Evolutionary conservation across 306 rosid genomes (phyloP), one percentile per base, ranked within the genome.

Genomic region (Castanopsis chinensis): DNA sequence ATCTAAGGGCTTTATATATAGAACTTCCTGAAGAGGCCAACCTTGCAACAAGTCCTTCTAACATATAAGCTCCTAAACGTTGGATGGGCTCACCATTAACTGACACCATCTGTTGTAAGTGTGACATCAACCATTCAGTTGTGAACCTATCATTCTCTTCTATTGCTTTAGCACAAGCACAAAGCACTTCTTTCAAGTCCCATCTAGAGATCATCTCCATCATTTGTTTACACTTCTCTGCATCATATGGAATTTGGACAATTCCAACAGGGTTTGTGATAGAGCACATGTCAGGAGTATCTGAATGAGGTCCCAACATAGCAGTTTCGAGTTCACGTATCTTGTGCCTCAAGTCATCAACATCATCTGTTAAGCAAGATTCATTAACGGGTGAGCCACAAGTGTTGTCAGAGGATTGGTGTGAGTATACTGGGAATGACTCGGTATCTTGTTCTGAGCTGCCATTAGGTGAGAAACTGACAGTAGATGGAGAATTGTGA

Each of bases 31-130:
- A 87, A 81, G 88, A 91, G 73, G 93, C 90, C 65, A 90, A 21
- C 87, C 89, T 90, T 54, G 99, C 97, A 76, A 94, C 89, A 55
- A 94, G 95, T 43, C 94, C 97, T 82, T 94, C 99, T 84, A 90
- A 68, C 90, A 84, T 75, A 88, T 94, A 94, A 25, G 99, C 99
- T 75, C 97, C 97, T 55, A 94, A 76, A 6, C 97, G 87, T 76
- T 92, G 92, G 73, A 91, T 73, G 5, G 99, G 99, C 52, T 80
- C 88, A 21, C 99, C 99, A 0, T 91, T 86, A 79, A 94, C 84
- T 0, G 97, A 91, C 21, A 94, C 99, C 92, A 91, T 85, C 80
- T 87, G 87, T 9, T 84, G 90, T 80, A 92, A 68, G 82, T 87
- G 90, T 1, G 93, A 78, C 35, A 92, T 79, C 82, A 94, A 79